phyloP scores from a whole-genome alignment of 2,329 filamentous ascomycete species.

The Botrytis deweyae region DNA sequence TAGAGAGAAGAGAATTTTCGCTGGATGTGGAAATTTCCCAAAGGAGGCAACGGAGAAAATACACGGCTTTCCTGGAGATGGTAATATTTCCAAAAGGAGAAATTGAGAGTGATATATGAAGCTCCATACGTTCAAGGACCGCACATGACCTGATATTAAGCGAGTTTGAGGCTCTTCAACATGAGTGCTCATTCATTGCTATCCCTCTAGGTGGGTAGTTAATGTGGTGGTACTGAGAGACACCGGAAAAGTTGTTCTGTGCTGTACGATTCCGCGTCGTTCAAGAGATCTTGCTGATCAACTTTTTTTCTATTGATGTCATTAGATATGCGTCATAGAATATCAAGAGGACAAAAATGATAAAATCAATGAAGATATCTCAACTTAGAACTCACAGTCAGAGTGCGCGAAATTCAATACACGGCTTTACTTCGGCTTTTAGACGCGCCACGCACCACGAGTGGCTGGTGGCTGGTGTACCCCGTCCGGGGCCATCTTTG shows the following conservation, averaged over 20 bases:
- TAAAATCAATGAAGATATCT: background rate
- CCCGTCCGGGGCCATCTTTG: background rate
- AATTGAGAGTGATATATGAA: background rate
- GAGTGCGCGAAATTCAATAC: background rate
- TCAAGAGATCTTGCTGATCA: background rate
- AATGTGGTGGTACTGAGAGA: background rate
- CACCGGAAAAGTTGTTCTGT: background rate
- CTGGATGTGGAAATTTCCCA: background rate
- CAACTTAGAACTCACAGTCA: background rate
- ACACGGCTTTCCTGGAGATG: background rate
- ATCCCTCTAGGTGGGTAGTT: background rate
- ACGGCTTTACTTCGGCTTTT: background rate
- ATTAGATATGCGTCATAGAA: too few species aligned
- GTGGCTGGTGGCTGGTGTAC: background rate
- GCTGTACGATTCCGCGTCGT: too few species aligned
- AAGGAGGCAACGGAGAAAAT: background rate
- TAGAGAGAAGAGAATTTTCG: background rate
- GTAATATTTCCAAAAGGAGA: constrained; percentile 4
- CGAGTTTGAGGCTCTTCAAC: background rate
- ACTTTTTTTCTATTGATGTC: background rate
- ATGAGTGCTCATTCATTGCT: background rate
- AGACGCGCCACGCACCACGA: background rate
- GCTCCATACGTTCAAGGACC: background rate
- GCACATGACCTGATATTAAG: background rate
- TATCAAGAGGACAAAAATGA: too few species aligned